Base-by-base conservation (phyloP, 495 filamentous ascomycete species). In the Penicillium turbatum region DNA sequence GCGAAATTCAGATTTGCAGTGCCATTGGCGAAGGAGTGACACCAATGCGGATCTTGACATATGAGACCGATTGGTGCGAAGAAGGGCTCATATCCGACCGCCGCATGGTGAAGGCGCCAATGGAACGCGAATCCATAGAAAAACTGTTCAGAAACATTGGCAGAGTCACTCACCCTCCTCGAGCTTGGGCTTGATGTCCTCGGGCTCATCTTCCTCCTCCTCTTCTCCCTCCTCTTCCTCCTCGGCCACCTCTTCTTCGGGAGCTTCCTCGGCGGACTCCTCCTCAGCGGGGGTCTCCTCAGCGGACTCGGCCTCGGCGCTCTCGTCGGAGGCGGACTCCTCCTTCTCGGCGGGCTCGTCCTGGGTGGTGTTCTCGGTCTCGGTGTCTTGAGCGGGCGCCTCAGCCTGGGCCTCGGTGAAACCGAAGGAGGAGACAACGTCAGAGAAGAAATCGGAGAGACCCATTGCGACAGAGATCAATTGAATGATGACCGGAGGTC, bases 121-220 rank as follows among this genome's bases (percentile, higher is more conserved):
- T 43, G 9, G 10, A 8, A 30, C 13, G 38, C 45, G 29, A 21
- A 31, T n/a, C 26, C 24, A 29, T 41, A 58, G 41, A 54, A 13
- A 32, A 13, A 48, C 1, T 6, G 27, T 17, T 13, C 45, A 34
- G 42, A 17, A 36, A 39, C 9, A 26, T 24, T 24, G 21, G 19
- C 48, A 53, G 40, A 48, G 35, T 36, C 31, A 88, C 87, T 74
- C 75, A 97, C 93, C 91, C 79, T 92, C 90, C 67, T 93, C 86
- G 51, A 98, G 71, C 75, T 84, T 83, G 55, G 90, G 89, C 81
- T 95, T 95, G 54, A 83, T 81, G 67, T 98, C 93, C 59, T 84
- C 83, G 43, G 84, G 79, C 79, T 97, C 92, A 56, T 95, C 89
- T 60, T 95, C 91, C 54, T 95, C 91, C 12, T 93, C 89, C 53